Evolutionary conservation across 164 flowering plant species (phyloP).

Genomic region (Cinnamomum chago): DNA sequence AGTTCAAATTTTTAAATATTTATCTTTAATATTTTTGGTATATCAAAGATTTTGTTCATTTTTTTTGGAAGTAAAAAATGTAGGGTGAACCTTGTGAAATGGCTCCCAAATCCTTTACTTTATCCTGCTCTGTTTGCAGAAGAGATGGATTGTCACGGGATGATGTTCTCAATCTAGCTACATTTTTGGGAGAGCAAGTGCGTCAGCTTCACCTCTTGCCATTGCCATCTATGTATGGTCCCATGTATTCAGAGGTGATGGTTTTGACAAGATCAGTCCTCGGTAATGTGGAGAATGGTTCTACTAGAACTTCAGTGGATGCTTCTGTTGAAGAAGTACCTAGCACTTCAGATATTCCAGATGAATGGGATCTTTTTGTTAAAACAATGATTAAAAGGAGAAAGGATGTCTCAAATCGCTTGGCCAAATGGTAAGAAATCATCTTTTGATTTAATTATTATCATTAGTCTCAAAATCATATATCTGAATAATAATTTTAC

Average conservation of each 20-base stretch:
- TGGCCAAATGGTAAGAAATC: slow-evolving; percentile 62
- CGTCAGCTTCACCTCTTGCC: slow-evolving; percentile 75
- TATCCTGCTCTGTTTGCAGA: slow-evolving; percentile 42
- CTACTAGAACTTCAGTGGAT: slow-evolving; percentile 11
- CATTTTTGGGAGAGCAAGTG: slow-evolving; percentile 82
- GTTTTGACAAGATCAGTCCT: neutral
- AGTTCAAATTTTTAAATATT: too few relatives aligned
- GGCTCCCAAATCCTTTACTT: neutral
- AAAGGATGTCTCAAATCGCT: slow-evolving; percentile 42
- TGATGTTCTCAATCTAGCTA: slow-evolving; percentile 57
- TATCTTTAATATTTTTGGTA: neutral
- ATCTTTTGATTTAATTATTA: neutral
- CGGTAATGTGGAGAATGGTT: neutral
- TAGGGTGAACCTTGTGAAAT: neutral
- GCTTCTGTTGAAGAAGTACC: slow-evolving; percentile 20
- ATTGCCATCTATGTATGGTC: slow-evolving; percentile 34
- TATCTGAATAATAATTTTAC: neutral
- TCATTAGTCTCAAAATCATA: too few relatives aligned
- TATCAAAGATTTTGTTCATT: neutral
- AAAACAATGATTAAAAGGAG: slow-evolving; percentile 44
- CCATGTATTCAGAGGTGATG: slow-evolving; percentile 13
- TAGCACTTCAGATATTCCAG: slow-evolving; percentile 27
- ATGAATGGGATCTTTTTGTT: slow-evolving; percentile 53
- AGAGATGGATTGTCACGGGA: slow-evolving; percentile 55
- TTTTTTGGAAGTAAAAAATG: neutral